Conservation (phyloP, 179 eudicot genomes). For the Nepenthes alata region DNA sequence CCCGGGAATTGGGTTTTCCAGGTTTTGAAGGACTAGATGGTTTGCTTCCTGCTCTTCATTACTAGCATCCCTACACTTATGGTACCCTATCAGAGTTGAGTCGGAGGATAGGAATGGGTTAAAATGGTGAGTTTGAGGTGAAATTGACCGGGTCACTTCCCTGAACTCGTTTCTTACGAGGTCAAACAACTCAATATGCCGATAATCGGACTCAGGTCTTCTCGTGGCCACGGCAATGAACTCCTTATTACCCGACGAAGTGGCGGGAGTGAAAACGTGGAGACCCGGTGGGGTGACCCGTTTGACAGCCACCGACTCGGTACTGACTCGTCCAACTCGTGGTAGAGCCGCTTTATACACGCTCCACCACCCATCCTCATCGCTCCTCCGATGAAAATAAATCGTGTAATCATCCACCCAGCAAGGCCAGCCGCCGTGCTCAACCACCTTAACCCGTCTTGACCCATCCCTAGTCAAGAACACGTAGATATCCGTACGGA, state of each 20-base stretch:
- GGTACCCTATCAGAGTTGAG: slow-evolving; percentile 52
- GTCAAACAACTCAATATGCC: slow-evolving; percentile 71
- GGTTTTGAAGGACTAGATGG: slow-evolving; percentile 44
- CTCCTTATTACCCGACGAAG: slow-evolving; percentile 37
- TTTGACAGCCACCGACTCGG: slow-evolving; percentile 35
- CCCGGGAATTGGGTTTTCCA: slow-evolving; percentile 26
- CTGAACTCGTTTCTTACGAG: slow-evolving; percentile 25
- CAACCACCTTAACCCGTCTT: slow-evolving; percentile 49
- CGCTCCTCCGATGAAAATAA: slow-evolving; percentile 59
- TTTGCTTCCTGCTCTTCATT: slow-evolving; percentile 7
- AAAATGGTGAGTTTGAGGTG: slow-evolving; percentile 44
- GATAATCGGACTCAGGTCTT: slow-evolving; percentile 42
- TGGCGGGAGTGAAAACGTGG: slow-evolving; percentile 79
- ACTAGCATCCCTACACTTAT: slow-evolving; percentile 50
- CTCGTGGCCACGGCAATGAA: slow-evolving; percentile 71
- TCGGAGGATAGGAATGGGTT: slow-evolving; percentile 75
- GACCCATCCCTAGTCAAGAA: slow-evolving; percentile 62
- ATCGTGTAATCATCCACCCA: slow-evolving; percentile 66
- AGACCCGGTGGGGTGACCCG: slow-evolving; percentile 86
- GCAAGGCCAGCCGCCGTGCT: slow-evolving; percentile 87
- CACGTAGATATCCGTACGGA: slow-evolving; percentile 52
- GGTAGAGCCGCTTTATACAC: slow-evolving; percentile 39
- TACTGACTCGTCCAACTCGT: slow-evolving; percentile 9
- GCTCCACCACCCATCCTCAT: slow-evolving; percentile 78
- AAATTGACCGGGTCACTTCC: slow-evolving; percentile 38